Base-by-base conservation (phyloP, 768 basidiomycete genomes). In the Lyophyllum shimeji region DNA sequence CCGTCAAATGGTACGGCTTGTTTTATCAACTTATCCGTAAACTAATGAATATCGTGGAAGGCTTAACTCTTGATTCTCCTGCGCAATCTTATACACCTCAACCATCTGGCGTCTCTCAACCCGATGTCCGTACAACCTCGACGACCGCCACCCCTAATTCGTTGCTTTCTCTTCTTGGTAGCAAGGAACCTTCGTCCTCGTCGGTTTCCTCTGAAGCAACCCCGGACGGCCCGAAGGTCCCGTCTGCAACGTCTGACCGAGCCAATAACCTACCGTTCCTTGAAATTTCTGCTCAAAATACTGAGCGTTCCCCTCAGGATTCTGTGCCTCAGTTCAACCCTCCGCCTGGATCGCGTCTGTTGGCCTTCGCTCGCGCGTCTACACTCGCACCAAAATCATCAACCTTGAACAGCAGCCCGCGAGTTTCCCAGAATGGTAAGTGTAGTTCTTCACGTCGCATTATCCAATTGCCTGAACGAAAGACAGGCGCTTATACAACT, bases 281-380 rank as follows among this genome's bases (percentile, higher is more conserved):
- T n/a, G 55, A 56, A 53, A 39, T 34, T 18, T 31, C 52, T 34
- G n/a, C 25, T 24, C 58, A 62, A 31, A 55, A 46, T 33, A 7
- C 45, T 25, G 39, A 40, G 18, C 39, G 39, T 40, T 44, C 53
- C 15, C 3, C 34, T 7, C 58, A 43, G 21, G 53, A 61, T 51
- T 37, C 43, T 15, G n/a, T 68, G 43, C 56, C 69, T 47, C 69
- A 63, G 27, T 80, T 80, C 61, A 78, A 78, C 51, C 80, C 81
- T 18, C 81, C 81, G 20, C 65, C 72, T 49, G 81, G 81, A 17
- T 81, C 82, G 45, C 78, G 81, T 50, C 66, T 81, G 42, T 74
- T 86, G 47, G 74, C 76, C 2, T 74, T 82, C 39, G 75, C 75
- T n/a, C 67, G 75, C 24, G 66, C 65, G 42, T 60, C 66, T 15